Conservation (phyloP, 768 basidiomycete genomes). For the Hypsizygus marmoreus region DNA sequence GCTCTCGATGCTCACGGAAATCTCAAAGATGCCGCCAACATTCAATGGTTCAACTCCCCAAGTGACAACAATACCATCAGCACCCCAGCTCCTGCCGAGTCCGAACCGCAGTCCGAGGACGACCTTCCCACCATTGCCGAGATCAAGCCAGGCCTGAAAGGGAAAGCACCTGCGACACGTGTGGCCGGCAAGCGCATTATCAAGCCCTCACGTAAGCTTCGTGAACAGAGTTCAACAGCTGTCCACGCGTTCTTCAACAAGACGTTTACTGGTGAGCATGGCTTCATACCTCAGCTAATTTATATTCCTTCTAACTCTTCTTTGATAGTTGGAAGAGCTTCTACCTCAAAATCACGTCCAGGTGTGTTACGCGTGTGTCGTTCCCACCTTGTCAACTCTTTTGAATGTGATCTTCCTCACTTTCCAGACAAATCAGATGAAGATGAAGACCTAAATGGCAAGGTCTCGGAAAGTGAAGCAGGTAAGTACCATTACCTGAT, state of each 20-base stretch:
- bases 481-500: too few relatives aligned
- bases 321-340: too few relatives aligned
- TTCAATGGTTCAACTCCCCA: constrained; percentile 16
- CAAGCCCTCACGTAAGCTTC: constrained; percentile 8
- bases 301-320: too few relatives aligned
- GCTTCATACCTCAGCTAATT: too few relatives aligned
- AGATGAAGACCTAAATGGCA: too few relatives aligned
- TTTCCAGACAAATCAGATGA: too few relatives aligned
- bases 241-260: background rate
- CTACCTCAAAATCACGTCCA: too few relatives aligned
- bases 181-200: constrained; percentile 13
- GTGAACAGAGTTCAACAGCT: background rate
- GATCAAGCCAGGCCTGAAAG: constrained; percentile 2
- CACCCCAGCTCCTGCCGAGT: too few relatives aligned
- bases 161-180: constrained; percentile 11
- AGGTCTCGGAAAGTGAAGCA: too few relatives aligned
- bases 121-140: background rate
- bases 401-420: too few relatives aligned
- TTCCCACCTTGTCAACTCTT: too few relatives aligned
- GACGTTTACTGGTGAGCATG: constrained; percentile 1
- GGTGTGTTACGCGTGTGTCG: too few relatives aligned
- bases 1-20: background rate
- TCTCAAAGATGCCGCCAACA: constrained; percentile 7
- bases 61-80: constrained; percentile 1
- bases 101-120: background rate